Percentiles rank a stretch among this genome's conserved stretches.
These are phyloP conservation scores for Claviceps africana DNA, from an alignment of 2,329 filamentous ascomycete species.

Conservation along the genomic window DNA sequence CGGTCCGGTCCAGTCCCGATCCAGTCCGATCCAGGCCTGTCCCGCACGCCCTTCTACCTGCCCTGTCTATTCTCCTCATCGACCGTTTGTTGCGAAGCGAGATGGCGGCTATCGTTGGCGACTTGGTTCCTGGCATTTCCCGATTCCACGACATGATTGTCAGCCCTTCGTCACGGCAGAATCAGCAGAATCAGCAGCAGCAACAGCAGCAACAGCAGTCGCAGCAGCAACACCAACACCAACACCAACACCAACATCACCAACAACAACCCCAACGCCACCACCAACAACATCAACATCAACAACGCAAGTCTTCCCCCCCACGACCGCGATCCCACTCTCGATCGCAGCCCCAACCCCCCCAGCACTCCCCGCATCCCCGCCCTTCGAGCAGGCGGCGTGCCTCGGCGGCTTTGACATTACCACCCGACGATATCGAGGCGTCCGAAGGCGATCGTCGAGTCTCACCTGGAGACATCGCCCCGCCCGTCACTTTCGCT, in stretches of 20 bases:
- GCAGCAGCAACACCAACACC: too few relatives aligned
- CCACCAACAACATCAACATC: not conserved
- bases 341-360: constrained; percentile 7
- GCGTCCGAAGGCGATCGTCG: not conserved
- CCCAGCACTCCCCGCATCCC: constrained; percentile 11
- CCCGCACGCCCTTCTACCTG: not conserved
- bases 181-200: too few relatives aligned
- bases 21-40: not conserved
- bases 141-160: constrained; percentile 59
- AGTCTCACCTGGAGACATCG: not conserved
- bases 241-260: not conserved
- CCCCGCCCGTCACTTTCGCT: not conserved
- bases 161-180: constrained; percentile 29
- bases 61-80: constrained; percentile 1
- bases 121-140: constrained; percentile 59
- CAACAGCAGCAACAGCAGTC: too few relatives aligned
- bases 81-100: constrained; percentile 20
- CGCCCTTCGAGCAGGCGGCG: constrained; percentile 17
- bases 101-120: constrained; percentile 54
- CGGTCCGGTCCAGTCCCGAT: not conserved
- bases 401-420: constrained; percentile 8
- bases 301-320: constrained; percentile 13
- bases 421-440: constrained; percentile 9
- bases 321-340: constrained; percentile 10
- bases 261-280: not conserved